Evolutionary conservation across 2,329 filamentous ascomycete genomes (phyloP).

Genomic region (Pseudogymnoascus sp.): DNA sequence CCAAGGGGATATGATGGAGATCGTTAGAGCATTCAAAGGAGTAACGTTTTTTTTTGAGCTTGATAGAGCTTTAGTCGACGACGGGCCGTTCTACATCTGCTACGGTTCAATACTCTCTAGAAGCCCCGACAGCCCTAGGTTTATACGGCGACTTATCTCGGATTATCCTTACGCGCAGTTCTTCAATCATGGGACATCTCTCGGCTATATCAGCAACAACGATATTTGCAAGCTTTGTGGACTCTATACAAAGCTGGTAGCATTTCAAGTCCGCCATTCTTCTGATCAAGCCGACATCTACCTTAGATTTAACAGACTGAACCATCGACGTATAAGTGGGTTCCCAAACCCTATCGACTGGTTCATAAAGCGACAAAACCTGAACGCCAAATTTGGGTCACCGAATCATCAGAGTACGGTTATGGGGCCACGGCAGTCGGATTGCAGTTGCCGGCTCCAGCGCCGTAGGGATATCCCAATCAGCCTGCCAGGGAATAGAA

Average conservation of each 20-base stretch:
- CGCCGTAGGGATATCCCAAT: background rate
- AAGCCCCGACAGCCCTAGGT: too few species aligned
- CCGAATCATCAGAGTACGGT: constrained; percentile 13
- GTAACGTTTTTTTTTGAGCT: too few species aligned
- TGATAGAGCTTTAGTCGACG: too few species aligned
- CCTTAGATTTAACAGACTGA: constrained; percentile 15
- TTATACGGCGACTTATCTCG: too few species aligned
- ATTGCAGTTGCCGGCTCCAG: background rate
- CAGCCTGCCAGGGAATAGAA: background rate
- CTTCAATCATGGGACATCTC: too few species aligned
- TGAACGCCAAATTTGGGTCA: constrained; percentile 17
- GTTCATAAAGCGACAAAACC: constrained; percentile 16
- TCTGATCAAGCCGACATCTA: constrained; percentile 17
- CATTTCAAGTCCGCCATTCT: constrained; percentile 17
- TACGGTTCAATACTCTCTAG: too few species aligned
- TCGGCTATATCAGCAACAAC: constrained; percentile 13
- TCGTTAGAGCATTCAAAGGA: too few species aligned
- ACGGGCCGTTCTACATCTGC: too few species aligned
- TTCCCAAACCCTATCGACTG: too few species aligned
- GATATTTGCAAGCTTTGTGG: constrained; percentile 18
- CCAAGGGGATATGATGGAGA: too few species aligned
- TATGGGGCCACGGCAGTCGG: background rate
- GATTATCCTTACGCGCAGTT: too few species aligned
- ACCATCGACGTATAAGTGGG: constrained; percentile 19
- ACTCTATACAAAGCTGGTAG: constrained; percentile 16